Evolutionary conservation across 805 yeast genomes (phyloP).

Genomic region (Grigorovia humatica): DNA sequence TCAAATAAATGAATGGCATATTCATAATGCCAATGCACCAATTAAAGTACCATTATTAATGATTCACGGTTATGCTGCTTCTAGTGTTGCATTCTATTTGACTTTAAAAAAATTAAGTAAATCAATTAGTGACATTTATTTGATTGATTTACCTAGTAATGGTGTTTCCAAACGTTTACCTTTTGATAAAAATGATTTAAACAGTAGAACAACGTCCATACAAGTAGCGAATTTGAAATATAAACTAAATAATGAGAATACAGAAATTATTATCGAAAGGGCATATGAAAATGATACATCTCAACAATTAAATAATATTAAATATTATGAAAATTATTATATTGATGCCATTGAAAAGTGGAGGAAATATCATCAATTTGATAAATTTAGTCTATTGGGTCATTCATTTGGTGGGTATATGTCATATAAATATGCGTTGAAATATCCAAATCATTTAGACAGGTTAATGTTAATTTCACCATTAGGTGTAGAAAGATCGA

Average conservation of each 20-base stretch:
- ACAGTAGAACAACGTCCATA: not conserved
- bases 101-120: conserved; percentile 47
- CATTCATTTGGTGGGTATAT: conserved; percentile 77
- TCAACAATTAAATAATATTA: conserved; percentile 9
- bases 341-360: conserved; percentile 53
- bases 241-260: not conserved
- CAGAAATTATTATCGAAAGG: not conserved
- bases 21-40: conserved; percentile 16
- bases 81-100: conserved; percentile 69
- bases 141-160: conserved; percentile 63
- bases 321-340: conserved; percentile 45
- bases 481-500: conserved; percentile 65
- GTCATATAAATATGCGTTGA: conserved; percentile 51
- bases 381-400: conserved; percentile 52
- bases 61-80: conserved; percentile 91
- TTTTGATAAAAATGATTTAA: conserved; percentile 4
- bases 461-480: conserved; percentile 60
- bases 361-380: conserved; percentile 41
- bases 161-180: conserved; percentile 53
- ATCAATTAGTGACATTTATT: conserved; percentile 47
- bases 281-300: not conserved
- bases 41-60: conserved; percentile 36
- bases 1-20: conserved; percentile 27
- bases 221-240: not conserved
- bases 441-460: conserved; percentile 43